phyloP scores from a whole-genome alignment of 2,329 filamentous ascomycete species.

The Biscogniauxia mediterranea region DNA sequence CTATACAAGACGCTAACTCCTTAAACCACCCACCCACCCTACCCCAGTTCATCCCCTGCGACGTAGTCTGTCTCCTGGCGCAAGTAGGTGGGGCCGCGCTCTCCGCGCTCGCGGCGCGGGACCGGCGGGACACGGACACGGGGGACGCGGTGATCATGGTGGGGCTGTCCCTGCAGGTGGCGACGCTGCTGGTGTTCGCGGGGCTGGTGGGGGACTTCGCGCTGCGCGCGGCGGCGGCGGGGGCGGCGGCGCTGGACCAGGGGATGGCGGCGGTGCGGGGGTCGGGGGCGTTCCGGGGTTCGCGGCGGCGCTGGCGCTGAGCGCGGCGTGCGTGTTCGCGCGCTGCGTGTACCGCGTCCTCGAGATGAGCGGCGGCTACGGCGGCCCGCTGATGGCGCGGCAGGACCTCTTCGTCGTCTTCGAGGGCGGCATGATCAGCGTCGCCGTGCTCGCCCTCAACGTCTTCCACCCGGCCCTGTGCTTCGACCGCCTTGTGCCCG shows the following conservation, averaged over 20 bases:
- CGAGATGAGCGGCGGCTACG: constrained; percentile 64
- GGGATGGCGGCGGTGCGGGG: constrained; percentile 37
- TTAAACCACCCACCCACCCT: constrained; percentile 23
- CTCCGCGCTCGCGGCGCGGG: constrained; percentile 42
- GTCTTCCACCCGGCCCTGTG: constrained; percentile 42
- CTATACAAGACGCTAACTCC: constrained; percentile 1
- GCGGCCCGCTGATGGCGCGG: constrained; percentile 53
- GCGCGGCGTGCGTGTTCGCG: constrained; percentile 63
- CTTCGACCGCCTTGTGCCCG: constrained; percentile 15
- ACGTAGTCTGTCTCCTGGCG: constrained; percentile 58
- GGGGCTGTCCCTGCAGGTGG: constrained; percentile 60
- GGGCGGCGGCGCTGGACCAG: constrained; percentile 38
- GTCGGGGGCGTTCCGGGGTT: constrained; percentile 51
- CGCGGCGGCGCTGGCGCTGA: constrained; percentile 51
- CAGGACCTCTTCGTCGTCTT: constrained; percentile 57
- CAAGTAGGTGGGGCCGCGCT: constrained; percentile 61
- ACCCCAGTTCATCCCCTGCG: constrained; percentile 66
- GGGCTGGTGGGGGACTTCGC: constrained; percentile 49
- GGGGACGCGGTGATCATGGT: constrained; percentile 66
- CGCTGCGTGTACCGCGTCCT: constrained; percentile 64
- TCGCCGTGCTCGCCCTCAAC: constrained; percentile 46
- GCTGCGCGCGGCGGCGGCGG: constrained; percentile 39
- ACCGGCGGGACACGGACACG: constrained; percentile 31
- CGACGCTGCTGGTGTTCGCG: constrained; percentile 56
- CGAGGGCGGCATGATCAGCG: constrained; percentile 52